phyloP scores from a whole-genome alignment of 495 filamentous ascomycete genomes.

The Neurospora sp. region DNA sequence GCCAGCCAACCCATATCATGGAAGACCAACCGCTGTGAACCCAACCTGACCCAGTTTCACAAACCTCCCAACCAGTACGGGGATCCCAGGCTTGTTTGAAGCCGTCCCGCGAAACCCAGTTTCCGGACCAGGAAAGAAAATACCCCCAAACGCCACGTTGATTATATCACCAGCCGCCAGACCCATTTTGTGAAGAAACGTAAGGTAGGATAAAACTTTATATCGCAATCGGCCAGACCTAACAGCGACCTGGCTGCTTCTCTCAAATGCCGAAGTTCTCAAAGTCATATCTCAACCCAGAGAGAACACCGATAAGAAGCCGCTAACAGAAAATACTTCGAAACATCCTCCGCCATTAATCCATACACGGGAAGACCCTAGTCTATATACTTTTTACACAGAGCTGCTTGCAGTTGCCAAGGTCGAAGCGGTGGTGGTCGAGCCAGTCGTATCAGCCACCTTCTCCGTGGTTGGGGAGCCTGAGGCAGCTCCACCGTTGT shows the following conservation, averaged over 20 bases:
- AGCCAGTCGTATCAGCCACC: constrained; percentile 10
- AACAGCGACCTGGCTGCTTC: constrained; percentile 1
- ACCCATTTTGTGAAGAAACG: constrained; percentile 5
- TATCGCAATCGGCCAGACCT: neutral
- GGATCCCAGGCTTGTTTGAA: neutral
- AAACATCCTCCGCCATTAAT: neutral
- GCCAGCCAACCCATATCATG: neutral
- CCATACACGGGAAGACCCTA: neutral
- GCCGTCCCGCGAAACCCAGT: neutral
- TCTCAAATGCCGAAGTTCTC: neutral
- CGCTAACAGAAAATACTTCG: neutral
- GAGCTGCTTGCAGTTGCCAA: constrained; percentile 4
- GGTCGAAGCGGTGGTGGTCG: constrained; percentile 1
- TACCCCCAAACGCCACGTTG: constrained; percentile 3
- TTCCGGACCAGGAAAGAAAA: neutral
- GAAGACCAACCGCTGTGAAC: neutral
- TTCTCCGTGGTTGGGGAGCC: constrained; percentile 28
- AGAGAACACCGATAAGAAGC: neutral
- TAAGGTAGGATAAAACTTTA: constrained; percentile 1
- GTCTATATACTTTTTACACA: constrained; percentile 19
- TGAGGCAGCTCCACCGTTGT: constrained; percentile 14
- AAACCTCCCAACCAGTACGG: neutral
- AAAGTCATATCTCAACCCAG: neutral
- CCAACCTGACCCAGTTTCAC: neutral
- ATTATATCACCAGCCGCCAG: constrained; percentile 2